Base-by-base conservation (phyloP, 768 basidiomycete genomes). In the Leccinum arenicola region DNA sequence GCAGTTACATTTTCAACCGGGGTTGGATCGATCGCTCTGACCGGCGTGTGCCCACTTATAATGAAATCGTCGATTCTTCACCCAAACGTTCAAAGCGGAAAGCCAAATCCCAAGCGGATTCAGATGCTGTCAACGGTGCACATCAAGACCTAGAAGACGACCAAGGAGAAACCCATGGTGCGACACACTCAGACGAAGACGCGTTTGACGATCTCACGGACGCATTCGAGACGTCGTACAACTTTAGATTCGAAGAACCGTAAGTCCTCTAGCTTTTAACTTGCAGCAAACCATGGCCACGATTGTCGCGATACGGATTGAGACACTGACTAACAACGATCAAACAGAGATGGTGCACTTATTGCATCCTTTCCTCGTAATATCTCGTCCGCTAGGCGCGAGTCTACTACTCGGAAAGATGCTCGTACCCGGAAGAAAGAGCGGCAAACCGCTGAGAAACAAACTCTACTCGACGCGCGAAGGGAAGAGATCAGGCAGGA, bases 241-340 rank as follows among this genome's bases (percentile, higher is more conserved):
- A 98, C 73, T 97, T 97, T 77, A 86, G 97, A 55, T 99, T 93
- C 71, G 96, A 99, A 73, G 96, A 99, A 74, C 90, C 92, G 85
- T 93, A 67, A 67, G 93, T 86, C 17, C 7, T 27, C 35, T 64
- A 17, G 1, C n/a, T 40, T 19, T 55, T 10, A 4, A n/a, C 8
- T 38, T 10, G 17, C 4, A n/a, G 9, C 0, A 40, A 40, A n/a
- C 0, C 17, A 17, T 38, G 38, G 38, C 17, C 38, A 38, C 36
- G 0, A 38, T 17, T 15, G 29, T 31, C 11, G 38, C 4, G 33
- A 38, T 12, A 12, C 17, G 14, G 25, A 35, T 47, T 48, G 17
- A 40, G 23, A 43, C 35, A 25, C 57, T 55, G 33, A 36, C 55
- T 59, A n/a, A 58, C 47, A 10, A 43, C 19, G 23, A 43, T 48